Evolutionary conservation across 805 yeast genomes (phyloP), one percentile per base, ranked within the genome.

Genomic region (Wickerhamiella musiphila): DNA sequence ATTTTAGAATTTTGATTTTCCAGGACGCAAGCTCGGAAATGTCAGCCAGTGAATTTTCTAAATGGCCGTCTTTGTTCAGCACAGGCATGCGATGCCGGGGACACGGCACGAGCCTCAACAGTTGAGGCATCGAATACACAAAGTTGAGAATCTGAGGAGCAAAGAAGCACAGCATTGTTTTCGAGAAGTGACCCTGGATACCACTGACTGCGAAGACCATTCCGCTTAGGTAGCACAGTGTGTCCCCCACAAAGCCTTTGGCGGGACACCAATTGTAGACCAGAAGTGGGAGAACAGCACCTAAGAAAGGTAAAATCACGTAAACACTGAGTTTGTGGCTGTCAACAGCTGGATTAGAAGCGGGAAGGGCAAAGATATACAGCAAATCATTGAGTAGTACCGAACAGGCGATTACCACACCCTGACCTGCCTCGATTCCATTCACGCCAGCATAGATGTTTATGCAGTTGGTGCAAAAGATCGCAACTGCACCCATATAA

Each of bases 141-240:
- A 90, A 90, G 52, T 90, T 90, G 56, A 82, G 54, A 34, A 90
- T 78, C 56, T 90, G 98, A 3, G 96, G 96, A 26, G 81, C 58
- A 51, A 90, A 77, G 48, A 90, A 75, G 21, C 84, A 54, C 54
- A 90, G 60, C 43, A 86, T 60, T 0, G 99, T 90, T 56, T 90
- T 90, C 26, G 94, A 81, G 53, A 84, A 90, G 59, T 90, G 99
- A 1, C 96, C 96, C 36, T 81, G 64, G 22, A 90, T 90, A 1
- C 95, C 96, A 19, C 81, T 94, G 18, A 84, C 90, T 0, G 96
- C 98, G 54, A 90, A 83, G 1, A 90, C 93, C 98, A 90, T 90
- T 3, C 99, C 99, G 17, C 94, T 82, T 54, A 90, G 84, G 56
- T 90, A 90, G 57, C 99, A 90, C 60, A 78, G 90, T 1, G 98